Conservation (phyloP, 2,329 filamentous ascomycete genomes). For the Hypoxylon sp. region DNA sequence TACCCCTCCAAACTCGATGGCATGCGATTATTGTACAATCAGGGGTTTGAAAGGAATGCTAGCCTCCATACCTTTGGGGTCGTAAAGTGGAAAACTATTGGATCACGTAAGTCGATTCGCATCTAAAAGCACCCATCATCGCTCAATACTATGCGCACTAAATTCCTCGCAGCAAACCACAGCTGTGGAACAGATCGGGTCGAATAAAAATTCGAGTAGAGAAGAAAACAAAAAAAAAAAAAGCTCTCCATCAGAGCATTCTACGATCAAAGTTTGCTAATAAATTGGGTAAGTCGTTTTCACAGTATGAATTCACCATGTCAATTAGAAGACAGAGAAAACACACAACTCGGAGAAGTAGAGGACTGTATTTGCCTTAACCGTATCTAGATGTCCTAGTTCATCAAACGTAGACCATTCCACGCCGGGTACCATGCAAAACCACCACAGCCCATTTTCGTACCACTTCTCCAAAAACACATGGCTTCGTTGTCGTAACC, state of each 20-base stretch:
- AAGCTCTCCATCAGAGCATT: neutral
- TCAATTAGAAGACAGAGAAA: neutral
- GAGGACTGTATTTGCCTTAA: constrained; percentile 49
- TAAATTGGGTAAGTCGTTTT: neutral
- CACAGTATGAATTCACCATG: constrained; percentile 12
- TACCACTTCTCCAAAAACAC: constrained; percentile 49
- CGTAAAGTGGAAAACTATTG: neutral
- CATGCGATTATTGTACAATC: neutral
- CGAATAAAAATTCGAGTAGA: neutral
- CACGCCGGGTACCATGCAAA: constrained; percentile 52
- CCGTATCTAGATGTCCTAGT: constrained; percentile 47
- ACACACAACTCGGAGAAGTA: constrained; percentile 43
- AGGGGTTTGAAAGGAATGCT: neutral
- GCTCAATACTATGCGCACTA: neutral
- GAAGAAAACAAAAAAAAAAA: neutral
- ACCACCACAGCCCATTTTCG: constrained; percentile 51
- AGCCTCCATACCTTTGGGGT: neutral
- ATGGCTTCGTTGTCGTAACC: constrained; percentile 48
- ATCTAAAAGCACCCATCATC: neutral
- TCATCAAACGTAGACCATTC: constrained; percentile 51
- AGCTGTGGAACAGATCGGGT: neutral
- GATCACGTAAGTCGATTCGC: neutral
- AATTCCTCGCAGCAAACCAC: neutral
- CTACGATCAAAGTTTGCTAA: neutral
- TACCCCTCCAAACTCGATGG: neutral